Base-by-base conservation (phyloP, 768 basidiomycete species). In the Dioszegia crocea region DNA sequence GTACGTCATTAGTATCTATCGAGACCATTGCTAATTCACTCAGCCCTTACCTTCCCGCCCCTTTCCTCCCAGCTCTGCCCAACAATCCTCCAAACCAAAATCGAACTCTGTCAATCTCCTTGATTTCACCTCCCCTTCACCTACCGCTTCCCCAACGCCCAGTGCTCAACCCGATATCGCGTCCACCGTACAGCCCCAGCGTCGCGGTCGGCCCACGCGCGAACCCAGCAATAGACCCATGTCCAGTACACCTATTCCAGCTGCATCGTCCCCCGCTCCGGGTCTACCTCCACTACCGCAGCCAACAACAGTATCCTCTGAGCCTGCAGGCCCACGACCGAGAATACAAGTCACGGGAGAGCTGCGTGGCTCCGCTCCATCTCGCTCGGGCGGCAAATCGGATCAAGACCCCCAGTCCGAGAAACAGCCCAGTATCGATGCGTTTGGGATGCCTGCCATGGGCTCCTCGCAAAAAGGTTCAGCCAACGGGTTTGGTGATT, bases 171-270 rank as follows among this genome's bases (percentile, higher is more conserved):
- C 68, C 1, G 51, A 60, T 24, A 16, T 75, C 24, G 62, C 66
- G 8, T 59, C 66, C 5, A 58, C 63, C 2, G 63, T 77, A 5
- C 71, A 71, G 52, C 76, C 76, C 10, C 72, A 74, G 47, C 60
- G 76, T 9, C 56, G 76, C 40, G 76, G 76, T 33, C 46, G 76
- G 54, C 76, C 76, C 2, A 68, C 68, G 19, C 50, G 66, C 24
- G 71, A 70, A 49, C 49, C 61, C 1, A 67, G 62, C 43, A 48
- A 58, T 39, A 17, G 47, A 26, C 47, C 47, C 19, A 48, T 48
- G 29, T 48, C 47, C 14, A 11, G 11, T 30, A 12, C 30, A 8
- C 19, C 47, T 6, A 16, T 24, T 10, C 16, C 36, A 24, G 11
- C 6, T 5, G 4, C 50, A 27, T 24, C 51, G 2, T 4, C 47